Percentiles rank a stretch among this genome's conserved stretches.
phyloP scores from a whole-genome alignment of 352 stramenopile genomes.

The Thraustochytrium sp. region DNA sequence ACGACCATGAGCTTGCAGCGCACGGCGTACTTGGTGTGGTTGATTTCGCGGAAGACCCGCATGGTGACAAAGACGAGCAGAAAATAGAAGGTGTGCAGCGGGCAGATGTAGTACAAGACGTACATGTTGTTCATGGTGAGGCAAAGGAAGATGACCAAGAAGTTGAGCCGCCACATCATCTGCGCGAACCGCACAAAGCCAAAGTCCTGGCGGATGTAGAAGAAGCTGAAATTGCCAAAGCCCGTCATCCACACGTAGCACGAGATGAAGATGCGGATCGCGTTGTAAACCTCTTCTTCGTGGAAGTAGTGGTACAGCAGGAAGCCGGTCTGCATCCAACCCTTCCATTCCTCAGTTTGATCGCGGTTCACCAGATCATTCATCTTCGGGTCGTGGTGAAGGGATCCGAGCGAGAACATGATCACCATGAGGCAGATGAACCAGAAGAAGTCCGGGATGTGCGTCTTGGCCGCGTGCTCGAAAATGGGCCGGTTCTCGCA shows the following conservation, averaged over 20 bases:
- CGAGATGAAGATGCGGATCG: constrained; percentile 78
- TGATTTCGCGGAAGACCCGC: constrained; percentile 58
- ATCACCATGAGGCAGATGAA: constrained; percentile 42
- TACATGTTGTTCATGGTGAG: constrained; percentile 72
- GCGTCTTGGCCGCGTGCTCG: constrained; percentile 20
- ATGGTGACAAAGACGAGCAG: constrained; percentile 75
- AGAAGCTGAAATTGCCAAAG: constrained; percentile 82
- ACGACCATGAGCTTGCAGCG: constrained; percentile 58
- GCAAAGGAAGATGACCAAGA: constrained; percentile 73
- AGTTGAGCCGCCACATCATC: constrained; percentile 84
- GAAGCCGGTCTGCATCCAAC: constrained; percentile 82
- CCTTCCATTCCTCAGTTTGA: constrained; percentile 85
- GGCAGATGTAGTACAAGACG: constrained; percentile 84
- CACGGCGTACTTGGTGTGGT: constrained; percentile 63
- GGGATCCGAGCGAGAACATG: constrained; percentile 19
- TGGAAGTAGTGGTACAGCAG: constrained; percentile 84
- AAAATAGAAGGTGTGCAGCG: constrained; percentile 82
- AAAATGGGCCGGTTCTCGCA: constrained; percentile 38
- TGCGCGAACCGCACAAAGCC: constrained; percentile 69
- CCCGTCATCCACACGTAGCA: constrained; percentile 85
- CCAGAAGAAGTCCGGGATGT: constrained; percentile 44
- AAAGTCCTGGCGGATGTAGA: constrained; percentile 73
- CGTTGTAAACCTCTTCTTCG: constrained; percentile 75
- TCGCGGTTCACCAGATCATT: constrained; percentile 69
- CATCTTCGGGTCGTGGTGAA: constrained; percentile 20